These are phyloP conservation scores for Eragrostis nindensis DNA, from an alignment of 176 grass and related monocot species.

Conservation along the genomic window DNA sequence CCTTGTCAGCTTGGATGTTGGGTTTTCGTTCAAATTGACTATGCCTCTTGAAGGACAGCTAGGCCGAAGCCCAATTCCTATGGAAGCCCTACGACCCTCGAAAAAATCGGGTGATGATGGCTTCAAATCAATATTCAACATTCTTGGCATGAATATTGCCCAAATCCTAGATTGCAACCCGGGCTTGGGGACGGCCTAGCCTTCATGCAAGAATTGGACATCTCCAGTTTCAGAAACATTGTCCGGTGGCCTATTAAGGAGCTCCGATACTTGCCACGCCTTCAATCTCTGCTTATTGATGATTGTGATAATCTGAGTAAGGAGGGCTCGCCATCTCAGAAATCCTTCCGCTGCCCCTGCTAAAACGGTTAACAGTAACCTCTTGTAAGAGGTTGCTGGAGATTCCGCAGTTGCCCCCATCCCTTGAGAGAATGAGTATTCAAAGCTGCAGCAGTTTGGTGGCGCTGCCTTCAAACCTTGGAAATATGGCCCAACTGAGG, in stretches of 20 bases:
- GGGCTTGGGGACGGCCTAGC: background rate
- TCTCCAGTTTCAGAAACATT: accelerated
- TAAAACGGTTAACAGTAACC: too few relatives aligned
- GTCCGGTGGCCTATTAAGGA: constrained; percentile 23
- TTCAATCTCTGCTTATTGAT: background rate
- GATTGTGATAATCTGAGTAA: accelerated
- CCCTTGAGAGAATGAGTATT: background rate
- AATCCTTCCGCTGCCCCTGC: background rate
- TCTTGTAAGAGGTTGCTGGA: background rate
- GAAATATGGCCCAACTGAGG: background rate
- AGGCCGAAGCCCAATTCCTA: background rate
- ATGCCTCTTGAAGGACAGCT: background rate
- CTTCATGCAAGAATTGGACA: background rate
- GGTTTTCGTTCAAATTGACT: background rate
- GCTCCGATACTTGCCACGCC: constrained; percentile 2
- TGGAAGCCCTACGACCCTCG: background rate
- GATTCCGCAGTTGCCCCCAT: constrained; percentile 6
- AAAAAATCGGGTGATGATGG: accelerated
- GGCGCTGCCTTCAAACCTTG: constrained; percentile 31
- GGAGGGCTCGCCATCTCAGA: background rate
- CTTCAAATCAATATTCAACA: background rate
- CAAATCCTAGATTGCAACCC: background rate
- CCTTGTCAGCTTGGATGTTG: background rate
- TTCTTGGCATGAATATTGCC: too few relatives aligned
- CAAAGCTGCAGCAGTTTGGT: accelerated